A percentile compares a stretch with the other conserved stretches of the same genome.
These are phyloP conservation scores for Tylopilus plumbeoviolaceoides DNA, from an alignment of 768 basidiomycete genomes.

Conservation along the genomic window DNA sequence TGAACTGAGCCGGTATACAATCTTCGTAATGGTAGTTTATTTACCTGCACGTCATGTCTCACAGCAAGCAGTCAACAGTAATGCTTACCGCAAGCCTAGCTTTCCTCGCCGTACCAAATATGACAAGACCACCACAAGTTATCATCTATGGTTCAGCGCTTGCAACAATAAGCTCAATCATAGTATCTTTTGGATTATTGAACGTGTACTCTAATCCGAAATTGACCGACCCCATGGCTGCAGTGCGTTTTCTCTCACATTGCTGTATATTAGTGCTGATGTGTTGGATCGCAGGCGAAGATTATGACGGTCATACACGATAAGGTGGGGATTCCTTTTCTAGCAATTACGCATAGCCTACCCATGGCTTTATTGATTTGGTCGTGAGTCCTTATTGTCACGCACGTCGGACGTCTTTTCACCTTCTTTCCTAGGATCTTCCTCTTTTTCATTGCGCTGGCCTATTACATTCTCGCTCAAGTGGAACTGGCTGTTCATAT, in stretches of 20 bases:
- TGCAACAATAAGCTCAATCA: not conserved
- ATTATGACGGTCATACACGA: not conserved
- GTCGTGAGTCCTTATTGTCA: not conserved
- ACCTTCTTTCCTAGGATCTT: not conserved
- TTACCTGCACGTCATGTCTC: not conserved
- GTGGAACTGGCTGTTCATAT: not conserved
- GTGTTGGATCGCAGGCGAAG: not conserved
- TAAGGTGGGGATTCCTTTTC: not conserved
- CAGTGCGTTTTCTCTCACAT: not conserved
- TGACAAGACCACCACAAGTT: not conserved
- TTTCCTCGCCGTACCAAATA: not conserved
- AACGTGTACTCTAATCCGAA: not conserved
- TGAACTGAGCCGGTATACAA: not conserved
- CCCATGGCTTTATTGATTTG: not conserved
- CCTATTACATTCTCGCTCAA: not conserved
- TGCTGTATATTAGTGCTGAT: not conserved
- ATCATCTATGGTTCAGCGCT: constrained; percentile 1
- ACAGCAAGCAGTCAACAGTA: not conserved
- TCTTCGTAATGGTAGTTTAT: not conserved
- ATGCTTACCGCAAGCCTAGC: not conserved
- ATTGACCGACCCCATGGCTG: not conserved
- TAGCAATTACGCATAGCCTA: not conserved
- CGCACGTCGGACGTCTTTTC: not conserved
- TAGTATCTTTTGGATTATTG: not conserved
- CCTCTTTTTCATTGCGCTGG: not conserved